phyloP scores from a whole-genome alignment of 1,284 basidiomycete genomes.

The Wallemia mellicola region DNA sequence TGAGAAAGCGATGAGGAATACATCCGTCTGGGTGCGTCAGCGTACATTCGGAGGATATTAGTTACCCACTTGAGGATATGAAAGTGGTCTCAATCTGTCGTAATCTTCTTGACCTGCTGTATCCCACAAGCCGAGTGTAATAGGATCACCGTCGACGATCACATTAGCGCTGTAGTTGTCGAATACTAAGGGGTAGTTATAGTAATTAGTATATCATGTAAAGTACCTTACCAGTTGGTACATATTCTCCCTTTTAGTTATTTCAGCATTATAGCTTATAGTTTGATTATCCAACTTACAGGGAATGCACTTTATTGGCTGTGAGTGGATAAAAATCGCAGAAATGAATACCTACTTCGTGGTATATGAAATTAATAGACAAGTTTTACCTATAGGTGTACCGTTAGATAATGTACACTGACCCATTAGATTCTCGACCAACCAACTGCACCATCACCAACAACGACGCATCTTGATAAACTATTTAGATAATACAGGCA shows the following conservation, averaged over 20 bases:
- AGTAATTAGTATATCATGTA: no score
- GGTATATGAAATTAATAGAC: slow-evolving; percentile 21
- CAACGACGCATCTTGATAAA: slow-evolving; percentile 52
- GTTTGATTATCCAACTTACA: slow-evolving; percentile 7
- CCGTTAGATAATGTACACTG: no score
- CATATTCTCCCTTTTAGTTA: background rate
- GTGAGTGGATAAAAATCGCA: background rate
- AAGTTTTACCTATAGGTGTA: slow-evolving; percentile 30
- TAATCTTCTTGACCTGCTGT: slow-evolving; percentile 73
- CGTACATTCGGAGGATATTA: no score
- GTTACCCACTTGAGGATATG: slow-evolving; percentile 44
- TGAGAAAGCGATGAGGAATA: slow-evolving; percentile 97
- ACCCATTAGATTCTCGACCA: background rate
- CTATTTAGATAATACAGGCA: background rate
- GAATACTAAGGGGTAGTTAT: slow-evolving; percentile 11
- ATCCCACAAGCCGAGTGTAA: slow-evolving; percentile 42
- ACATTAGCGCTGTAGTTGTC: slow-evolving; percentile 5
- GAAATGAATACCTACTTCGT: background rate
- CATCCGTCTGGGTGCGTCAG: slow-evolving; percentile 97
- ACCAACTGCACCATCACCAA: slow-evolving; percentile 97
- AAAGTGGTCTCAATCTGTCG: slow-evolving; percentile 60
- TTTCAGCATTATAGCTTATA: slow-evolving; percentile 2
- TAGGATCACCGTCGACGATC: slow-evolving; percentile 36
- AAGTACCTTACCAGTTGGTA: slow-evolving; percentile 10
- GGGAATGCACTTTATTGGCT: background rate